phyloP scores from a whole-genome alignment of 768 basidiomycete species.

The Boletus huronensis region DNA sequence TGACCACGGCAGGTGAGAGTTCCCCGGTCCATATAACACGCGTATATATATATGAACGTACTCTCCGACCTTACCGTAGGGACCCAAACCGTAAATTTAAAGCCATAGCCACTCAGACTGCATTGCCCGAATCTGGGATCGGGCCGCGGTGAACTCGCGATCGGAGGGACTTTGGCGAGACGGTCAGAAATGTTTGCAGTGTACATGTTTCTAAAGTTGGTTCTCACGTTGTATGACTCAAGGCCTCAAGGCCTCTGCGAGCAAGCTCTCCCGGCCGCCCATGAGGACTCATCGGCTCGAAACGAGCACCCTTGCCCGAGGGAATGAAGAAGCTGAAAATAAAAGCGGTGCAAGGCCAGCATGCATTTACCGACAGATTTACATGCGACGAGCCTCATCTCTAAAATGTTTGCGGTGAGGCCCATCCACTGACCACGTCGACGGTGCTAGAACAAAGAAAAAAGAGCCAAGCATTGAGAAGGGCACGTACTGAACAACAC shows the following conservation, averaged over 20 bases:
- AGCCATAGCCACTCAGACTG: background rate
- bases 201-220: background rate
- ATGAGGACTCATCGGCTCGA: background rate
- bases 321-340: background rate
- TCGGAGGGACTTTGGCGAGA: background rate
- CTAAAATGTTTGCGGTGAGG: background rate
- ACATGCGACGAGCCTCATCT: background rate
- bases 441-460: no score
- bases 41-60: no score
- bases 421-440: background rate
- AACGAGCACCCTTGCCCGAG: no score
- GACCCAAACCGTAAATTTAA: background rate
- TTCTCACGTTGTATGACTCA: background rate
- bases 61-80: background rate
- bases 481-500: background rate
- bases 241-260: no score
- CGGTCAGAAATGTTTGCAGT: no score
- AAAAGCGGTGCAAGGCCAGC: background rate
- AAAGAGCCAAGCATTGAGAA: no score
- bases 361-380: no score
- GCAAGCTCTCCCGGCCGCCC: no score
- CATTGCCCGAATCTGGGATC: background rate
- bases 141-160: no score
- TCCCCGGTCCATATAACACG: background rate
- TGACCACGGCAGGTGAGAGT: no score